Evolutionary conservation across 2,329 filamentous ascomycete genomes (phyloP).

Genomic region (Microdochium paspali): DNA sequence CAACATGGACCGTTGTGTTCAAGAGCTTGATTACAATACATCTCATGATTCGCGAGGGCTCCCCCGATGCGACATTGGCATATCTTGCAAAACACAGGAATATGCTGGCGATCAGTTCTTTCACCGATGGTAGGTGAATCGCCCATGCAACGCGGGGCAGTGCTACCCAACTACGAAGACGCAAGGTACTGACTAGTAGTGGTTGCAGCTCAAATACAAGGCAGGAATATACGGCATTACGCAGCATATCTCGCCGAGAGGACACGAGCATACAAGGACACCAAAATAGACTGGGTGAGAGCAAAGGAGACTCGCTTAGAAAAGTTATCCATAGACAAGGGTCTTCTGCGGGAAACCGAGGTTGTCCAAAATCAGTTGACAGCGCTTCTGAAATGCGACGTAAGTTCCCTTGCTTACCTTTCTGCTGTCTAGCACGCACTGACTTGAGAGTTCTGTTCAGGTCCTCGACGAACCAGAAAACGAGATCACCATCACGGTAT

Average conservation of each 20-base stretch:
- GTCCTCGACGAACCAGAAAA: constrained; percentile 89
- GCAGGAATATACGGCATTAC: constrained; percentile 88
- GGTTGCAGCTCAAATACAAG: constrained; percentile 75
- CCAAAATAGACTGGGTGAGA: constrained; percentile 83
- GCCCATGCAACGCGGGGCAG: background rate
- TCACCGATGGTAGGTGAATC: constrained; percentile 70
- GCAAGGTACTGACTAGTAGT: constrained; percentile 9
- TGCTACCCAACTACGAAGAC: background rate
- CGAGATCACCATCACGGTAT: constrained; percentile 91
- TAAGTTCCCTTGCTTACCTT: constrained; percentile 32
- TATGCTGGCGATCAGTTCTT: constrained; percentile 78
- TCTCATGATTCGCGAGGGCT: constrained; percentile 93
- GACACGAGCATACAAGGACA: constrained; percentile 72
- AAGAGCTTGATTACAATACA: constrained; percentile 94
- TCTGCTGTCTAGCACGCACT: background rate
- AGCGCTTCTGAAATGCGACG: constrained; percentile 81
- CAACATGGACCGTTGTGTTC: constrained; percentile 99
- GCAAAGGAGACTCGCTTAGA: constrained; percentile 75
- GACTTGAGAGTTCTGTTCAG: constrained; percentile 29
- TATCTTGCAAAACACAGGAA: constrained; percentile 78
- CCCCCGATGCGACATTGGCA: constrained; percentile 76
- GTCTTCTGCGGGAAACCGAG: constrained; percentile 84
- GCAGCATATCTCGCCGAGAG: constrained; percentile 77
- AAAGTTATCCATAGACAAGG: constrained; percentile 81
- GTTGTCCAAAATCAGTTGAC: constrained; percentile 79